These are phyloP conservation scores for Rhizoctonia solani DNA, from an alignment of 1,284 basidiomycete species.

Conservation along the genomic window DNA sequence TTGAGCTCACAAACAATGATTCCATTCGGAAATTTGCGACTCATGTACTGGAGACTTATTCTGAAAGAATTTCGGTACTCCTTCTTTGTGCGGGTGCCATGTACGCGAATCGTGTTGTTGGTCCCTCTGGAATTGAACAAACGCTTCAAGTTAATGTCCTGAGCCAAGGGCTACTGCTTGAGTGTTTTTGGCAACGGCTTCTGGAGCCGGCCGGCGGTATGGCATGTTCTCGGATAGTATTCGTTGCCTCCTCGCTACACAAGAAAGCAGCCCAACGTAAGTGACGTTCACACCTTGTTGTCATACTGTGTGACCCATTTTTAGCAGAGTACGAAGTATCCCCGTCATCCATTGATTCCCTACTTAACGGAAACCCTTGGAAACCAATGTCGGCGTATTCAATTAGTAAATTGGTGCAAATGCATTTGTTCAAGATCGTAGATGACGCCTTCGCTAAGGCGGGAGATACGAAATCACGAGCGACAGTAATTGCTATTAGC, in stretches of 20 bases:
- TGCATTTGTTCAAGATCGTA: conserved; percentile 33
- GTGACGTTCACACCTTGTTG: not conserved
- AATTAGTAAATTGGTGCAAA: conserved; percentile 38
- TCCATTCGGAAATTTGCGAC: conserved; percentile 19
- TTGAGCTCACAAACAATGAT: conserved; percentile 9
- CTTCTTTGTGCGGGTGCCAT: conserved; percentile 16
- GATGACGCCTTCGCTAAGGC: conserved; percentile 27
- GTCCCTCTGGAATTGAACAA: conserved; percentile 34
- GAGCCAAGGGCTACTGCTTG: conserved; percentile 38
- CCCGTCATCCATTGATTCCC: conserved; percentile 26
- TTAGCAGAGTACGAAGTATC: conserved; percentile 14
- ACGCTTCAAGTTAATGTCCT: conserved; percentile 38
- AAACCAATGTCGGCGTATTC: conserved; percentile 6
- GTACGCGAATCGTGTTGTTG: not conserved
- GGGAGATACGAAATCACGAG: not conserved
- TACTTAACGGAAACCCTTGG: conserved; percentile 15
- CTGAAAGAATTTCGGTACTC: conserved; percentile 18
- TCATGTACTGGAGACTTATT: conserved; percentile 11
- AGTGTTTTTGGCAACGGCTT: conserved; percentile 29
- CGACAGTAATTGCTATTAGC: conserved; percentile 33
- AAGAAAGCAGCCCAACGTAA: conserved; percentile 34
- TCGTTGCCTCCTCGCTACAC: conserved; percentile 37
- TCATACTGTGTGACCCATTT: not conserved
- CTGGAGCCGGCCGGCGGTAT: not conserved
- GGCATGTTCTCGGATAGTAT: conserved; percentile 29